A percentile compares a stretch with the other conserved stretches of the same genome.
phyloP scores from a whole-genome alignment of 2,329 filamentous ascomycete species.

The Cladosporium sp. region DNA sequence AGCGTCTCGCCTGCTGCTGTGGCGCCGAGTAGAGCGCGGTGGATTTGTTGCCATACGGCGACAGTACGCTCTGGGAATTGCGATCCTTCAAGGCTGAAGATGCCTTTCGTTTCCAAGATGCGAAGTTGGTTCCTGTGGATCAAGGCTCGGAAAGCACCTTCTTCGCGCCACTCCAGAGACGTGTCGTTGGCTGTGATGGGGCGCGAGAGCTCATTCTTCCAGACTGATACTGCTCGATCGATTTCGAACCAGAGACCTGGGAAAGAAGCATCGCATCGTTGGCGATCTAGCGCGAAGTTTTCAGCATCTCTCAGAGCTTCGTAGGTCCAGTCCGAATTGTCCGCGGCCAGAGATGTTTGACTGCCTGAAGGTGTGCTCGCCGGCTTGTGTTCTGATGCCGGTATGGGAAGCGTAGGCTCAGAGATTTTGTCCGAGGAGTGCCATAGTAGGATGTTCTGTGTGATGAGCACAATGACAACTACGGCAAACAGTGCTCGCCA shows the following conservation, averaged over 20 bases:
- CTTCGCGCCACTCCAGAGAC: constrained; percentile 21
- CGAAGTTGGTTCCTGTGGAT: constrained; percentile 30
- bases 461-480: constrained; percentile 2
- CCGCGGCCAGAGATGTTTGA: neutral
- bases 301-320: constrained; percentile 14
- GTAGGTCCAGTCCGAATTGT: constrained; percentile 1
- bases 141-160: constrained; percentile 24
- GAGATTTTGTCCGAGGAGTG: neutral
- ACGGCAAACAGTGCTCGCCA: constrained; percentile 6
- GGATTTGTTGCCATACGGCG: constrained; percentile 42
- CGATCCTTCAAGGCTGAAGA: constrained; percentile 21
- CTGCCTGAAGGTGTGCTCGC: neutral
- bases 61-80: constrained; percentile 20
- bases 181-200: constrained; percentile 21
- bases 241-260: constrained; percentile 27
- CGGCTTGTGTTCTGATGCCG: neutral
- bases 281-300: constrained; percentile 18
- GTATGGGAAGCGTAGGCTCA: neutral
- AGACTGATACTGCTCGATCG: constrained; percentile 22
- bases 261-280: constrained; percentile 25
- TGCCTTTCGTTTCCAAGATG: constrained; percentile 23
- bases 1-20: constrained; percentile 34
- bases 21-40: constrained; percentile 39
- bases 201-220: constrained; percentile 17
- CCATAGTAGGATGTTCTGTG: constrained; percentile 10